A percentile compares a stretch with the other conserved stretches of the same genome.
phyloP scores from a whole-genome alignment of 352 stramenopile genomes.

The Phytophthora brassicae region DNA sequence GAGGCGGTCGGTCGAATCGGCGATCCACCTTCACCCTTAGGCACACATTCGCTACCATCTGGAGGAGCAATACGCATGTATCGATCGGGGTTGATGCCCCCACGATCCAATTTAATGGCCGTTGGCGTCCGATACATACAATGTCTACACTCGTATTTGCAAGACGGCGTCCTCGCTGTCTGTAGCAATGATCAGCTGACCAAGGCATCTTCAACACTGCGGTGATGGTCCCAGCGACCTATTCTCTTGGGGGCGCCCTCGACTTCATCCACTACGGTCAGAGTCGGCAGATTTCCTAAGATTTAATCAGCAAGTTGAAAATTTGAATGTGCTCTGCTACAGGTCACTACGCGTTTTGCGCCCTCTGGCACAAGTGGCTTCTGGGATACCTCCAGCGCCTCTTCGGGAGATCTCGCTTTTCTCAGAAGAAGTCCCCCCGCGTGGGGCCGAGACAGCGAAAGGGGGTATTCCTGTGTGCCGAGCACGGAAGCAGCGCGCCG shows the following conservation, averaged over 20 bases:
- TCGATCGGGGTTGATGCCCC: not conserved
- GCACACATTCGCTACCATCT: slow-evolving; percentile 8
- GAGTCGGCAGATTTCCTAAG: too few relatives aligned
- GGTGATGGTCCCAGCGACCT: too few relatives aligned
- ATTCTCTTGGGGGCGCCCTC: too few relatives aligned
- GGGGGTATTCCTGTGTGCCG: not conserved
- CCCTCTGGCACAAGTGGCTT: not conserved
- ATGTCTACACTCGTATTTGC: slow-evolving; percentile 24
- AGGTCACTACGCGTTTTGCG: not conserved
- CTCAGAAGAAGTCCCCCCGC: not conserved
- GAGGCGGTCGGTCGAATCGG: not conserved
- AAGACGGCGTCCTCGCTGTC: not conserved
- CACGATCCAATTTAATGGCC: slow-evolving; percentile 17
- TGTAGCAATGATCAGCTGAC: not conserved
- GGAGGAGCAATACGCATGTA: slow-evolving; percentile 17
- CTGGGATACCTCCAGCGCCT: not conserved
- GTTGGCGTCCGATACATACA: slow-evolving; percentile 18
- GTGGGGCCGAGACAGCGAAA: slow-evolving; percentile 1
- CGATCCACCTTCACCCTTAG: not conserved
- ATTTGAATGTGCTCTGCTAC: too few relatives aligned
- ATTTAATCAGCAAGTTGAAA: too few relatives aligned
- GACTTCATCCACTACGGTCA: too few relatives aligned
- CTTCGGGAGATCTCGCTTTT: slow-evolving; percentile 6
- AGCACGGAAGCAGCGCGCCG: too few relatives aligned
- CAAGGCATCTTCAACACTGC: too few relatives aligned